Evolutionary conservation across 2,329 filamentous ascomycete genomes (phyloP).

Genomic region (Monosporascus sp.): DNA sequence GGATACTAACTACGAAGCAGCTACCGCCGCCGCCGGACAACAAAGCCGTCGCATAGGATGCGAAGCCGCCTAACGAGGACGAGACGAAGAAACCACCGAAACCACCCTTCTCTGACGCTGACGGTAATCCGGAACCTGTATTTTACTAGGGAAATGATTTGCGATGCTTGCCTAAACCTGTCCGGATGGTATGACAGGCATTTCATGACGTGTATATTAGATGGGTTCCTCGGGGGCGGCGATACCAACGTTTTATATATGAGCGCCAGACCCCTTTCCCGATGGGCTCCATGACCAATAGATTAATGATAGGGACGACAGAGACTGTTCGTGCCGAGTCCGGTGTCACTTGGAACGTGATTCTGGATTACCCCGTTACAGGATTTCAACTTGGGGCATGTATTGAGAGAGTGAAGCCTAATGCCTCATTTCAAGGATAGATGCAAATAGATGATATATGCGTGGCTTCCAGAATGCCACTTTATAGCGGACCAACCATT

Average conservation of each 20-base stretch:
- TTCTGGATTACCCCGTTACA: no score
- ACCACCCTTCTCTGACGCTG: neutral
- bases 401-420: no score
- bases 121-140: neutral
- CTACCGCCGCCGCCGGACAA: neutral
- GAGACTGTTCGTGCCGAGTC: neutral
- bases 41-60: neutral
- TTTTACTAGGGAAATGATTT: neutral
- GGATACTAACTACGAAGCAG: neutral
- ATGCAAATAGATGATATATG: no score
- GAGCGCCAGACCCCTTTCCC: neutral
- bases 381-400: no score
- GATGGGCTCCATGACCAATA: neutral
- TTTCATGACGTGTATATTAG: neutral
- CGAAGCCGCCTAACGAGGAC: neutral
- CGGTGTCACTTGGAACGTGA: no score
- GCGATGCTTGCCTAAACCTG: neutral
- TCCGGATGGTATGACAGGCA: neutral
- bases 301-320: neutral
- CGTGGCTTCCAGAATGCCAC: no score
- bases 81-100: neutral
- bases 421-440: no score
- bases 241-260: neutral
- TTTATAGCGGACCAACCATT: no score
- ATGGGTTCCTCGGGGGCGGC: neutral